A percentile compares a stretch with the other conserved stretches of the same genome.
These are phyloP conservation scores for Microsporum ferrugineum DNA, from an alignment of 2,329 filamentous ascomycete species.

Conservation along the genomic window DNA sequence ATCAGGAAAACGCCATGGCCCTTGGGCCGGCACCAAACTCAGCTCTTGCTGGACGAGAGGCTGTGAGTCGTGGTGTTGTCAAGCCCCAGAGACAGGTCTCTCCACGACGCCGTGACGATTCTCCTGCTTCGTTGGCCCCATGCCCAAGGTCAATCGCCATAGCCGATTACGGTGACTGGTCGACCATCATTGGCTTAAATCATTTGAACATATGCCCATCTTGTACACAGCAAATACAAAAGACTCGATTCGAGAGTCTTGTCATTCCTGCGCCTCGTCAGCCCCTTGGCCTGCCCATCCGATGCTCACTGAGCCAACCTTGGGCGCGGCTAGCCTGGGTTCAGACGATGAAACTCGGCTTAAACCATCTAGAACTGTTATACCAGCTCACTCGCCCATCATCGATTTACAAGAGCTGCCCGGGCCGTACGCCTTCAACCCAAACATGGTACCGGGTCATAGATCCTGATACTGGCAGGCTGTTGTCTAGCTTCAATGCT, in stretches of 20 bases:
- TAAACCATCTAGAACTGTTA: constrained; percentile 56
- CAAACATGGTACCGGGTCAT: constrained; percentile 66
- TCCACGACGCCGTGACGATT: constrained; percentile 3
- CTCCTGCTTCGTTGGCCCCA: constrained; percentile 42
- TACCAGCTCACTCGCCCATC: constrained; percentile 56
- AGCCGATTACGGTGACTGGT: constrained; percentile 63
- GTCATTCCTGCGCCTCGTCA: constrained; percentile 54
- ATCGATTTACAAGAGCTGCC: constrained; percentile 46
- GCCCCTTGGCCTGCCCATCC: constrained; percentile 46
- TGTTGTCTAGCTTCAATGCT: constrained; percentile 60
- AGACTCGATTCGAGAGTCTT: constrained; percentile 54
- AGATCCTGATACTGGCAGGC: constrained; percentile 53
- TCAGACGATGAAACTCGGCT: constrained; percentile 59
- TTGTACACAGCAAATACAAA: constrained; percentile 63
- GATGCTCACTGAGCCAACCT: constrained; percentile 68
- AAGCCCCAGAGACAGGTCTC: background rate
- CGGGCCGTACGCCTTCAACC: constrained; percentile 43
- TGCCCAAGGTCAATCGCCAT: constrained; percentile 57
- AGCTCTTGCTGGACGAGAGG: background rate
- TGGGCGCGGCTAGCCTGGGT: constrained; percentile 83
- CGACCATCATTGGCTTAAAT: constrained; percentile 58
- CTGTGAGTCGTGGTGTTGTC: background rate
- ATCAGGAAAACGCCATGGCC: background rate
- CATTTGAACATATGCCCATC: constrained; percentile 71
- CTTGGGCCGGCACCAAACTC: background rate